A percentile compares a stretch with the other conserved stretches of the same genome.
Conservation (phyloP, 257 asterid genomes). For the Nicotiana noctiflora region DNA sequence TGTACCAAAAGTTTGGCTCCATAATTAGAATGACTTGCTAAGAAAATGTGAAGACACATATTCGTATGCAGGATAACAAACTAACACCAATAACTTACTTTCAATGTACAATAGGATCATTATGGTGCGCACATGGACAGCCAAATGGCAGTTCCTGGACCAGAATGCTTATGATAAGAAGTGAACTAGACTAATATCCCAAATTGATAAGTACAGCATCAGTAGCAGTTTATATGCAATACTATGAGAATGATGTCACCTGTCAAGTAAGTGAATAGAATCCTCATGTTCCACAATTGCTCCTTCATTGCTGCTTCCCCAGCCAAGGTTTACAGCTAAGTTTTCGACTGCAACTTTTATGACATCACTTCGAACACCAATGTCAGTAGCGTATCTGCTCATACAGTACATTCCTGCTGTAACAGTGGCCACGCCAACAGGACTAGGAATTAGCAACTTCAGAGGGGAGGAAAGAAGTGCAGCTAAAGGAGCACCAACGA, state of each 20-base stretch:
- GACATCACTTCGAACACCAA: slow-evolving; percentile 78
- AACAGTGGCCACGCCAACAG: slow-evolving; percentile 68
- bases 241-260: slow-evolving; percentile 25
- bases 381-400: slow-evolving; percentile 86
- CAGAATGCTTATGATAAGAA: neutral
- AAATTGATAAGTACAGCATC: neutral
- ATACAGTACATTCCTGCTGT: slow-evolving; percentile 91
- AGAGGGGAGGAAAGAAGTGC: slow-evolving; percentile 82
- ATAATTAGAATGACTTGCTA: neutral
- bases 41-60: neutral
- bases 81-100: neutral
- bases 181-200: neutral
- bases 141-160: neutral
- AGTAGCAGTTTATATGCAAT: neutral
- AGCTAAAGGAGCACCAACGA: slow-evolving; percentile 87
- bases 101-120: neutral
- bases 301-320: slow-evolving; percentile 34
- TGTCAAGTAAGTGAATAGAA: slow-evolving; percentile 17
- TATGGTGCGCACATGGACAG: neutral
- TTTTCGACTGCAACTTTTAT: slow-evolving; percentile 84
- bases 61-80: neutral
- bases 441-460: slow-evolving; percentile 71
- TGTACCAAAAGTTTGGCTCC: neutral
- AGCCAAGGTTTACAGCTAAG: slow-evolving; percentile 57
- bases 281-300: slow-evolving; percentile 20